Base-by-base conservation (phyloP, 257 asterid species). In the Knoxia roxburghii region DNA sequence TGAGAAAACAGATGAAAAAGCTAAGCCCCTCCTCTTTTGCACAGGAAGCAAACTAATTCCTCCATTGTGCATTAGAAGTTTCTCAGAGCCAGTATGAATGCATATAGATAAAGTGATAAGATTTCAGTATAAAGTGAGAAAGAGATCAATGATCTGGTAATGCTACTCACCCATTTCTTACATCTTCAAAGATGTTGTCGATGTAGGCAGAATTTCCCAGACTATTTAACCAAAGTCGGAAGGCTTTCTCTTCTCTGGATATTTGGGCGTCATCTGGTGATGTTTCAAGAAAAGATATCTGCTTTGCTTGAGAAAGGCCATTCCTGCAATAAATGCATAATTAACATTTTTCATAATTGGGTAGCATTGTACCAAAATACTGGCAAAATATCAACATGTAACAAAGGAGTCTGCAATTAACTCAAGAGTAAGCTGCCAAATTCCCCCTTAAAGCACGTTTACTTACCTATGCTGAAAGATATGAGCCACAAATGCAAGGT, bases 401-500 rank as follows among this genome's bases (percentile, higher is more conserved):
- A 62, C 30, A 4, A 33, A 48, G 41, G 3, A 50, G 13, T 29
- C 59, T 60, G 9, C 10, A 37, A 37, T 9, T 26, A 20, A 57
- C 43, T 17, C 17, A 57, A 15, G 4, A 48, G 7, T 26, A 8
- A 1, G 39, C 6, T 12, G 7, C 30, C 29, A 0, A 18, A 45
- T 40, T 57, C 20, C n/a, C 11, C 26, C 7, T 62, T 8, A 27
- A 61, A 49, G 27, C 40, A 30, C 14, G 39, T 51, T 50, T 40
- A 30, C 81, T 71, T 70, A 87, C 99, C 99, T 88, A 67, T 88
- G 99, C 88, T 94, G 99, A 77, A 94, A 94, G 73, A 94, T 83
- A 72, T 87, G 99, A 26, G 99, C 97, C 69, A 94, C 96, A 79
- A 94, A 94, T 60, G 99, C 99, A 73, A 94, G 97, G 78, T 94